Base-by-base conservation (phyloP, 805 yeast species). In the Cyberlindnera meyerae region DNA sequence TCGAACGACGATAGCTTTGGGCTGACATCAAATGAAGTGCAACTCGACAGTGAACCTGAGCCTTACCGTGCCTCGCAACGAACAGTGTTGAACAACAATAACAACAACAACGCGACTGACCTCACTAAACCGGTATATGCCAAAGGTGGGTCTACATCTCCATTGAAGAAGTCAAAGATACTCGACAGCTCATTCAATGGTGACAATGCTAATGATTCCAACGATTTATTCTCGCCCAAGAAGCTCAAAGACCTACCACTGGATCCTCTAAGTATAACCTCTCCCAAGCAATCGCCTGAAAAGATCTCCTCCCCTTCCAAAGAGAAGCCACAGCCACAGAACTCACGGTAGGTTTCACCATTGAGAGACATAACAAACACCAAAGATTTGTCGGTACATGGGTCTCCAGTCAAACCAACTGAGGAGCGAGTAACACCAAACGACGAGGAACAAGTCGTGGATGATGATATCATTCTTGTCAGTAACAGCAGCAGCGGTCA, bases 151-250 rank as follows among this genome's bases (percentile, higher is more conserved):
- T 37, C 44, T 11, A 20, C 32, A 2, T 38, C 48, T 2, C 42
- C 44, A 2, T 26, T 38, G 16, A 49, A 42, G 33, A 42, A 41
- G 11, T 42, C 51, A 9, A 47, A 43, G 28, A 43, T 54, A 5
- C 27, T 54, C 26, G 57, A 54, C 24, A 47, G 52, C 20, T 54
- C 58, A 1, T 44, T 42, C 30, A 43, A 46, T 24, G 38, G 34
- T 8, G 40, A 47, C 11, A 31, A 29, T 25, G 9, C 9, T 9
- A 20, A 9, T 20, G 22, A 20, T 20, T 9, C n/a, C n/a, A n/a
- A 20, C 9, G 55, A 43, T 18, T 6, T 50, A 24, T 52, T 54
- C 18, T 34, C 52, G 1, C 13, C 34, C 1, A 45, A 44, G 21
- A 44, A 43, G 8, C 12, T 42, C 18, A 20, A 37, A 8, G 37